These are phyloP conservation scores for Ochetophila trinervis DNA, from an alignment of 306 rosid genomes.

Conservation along the genomic window DNA sequence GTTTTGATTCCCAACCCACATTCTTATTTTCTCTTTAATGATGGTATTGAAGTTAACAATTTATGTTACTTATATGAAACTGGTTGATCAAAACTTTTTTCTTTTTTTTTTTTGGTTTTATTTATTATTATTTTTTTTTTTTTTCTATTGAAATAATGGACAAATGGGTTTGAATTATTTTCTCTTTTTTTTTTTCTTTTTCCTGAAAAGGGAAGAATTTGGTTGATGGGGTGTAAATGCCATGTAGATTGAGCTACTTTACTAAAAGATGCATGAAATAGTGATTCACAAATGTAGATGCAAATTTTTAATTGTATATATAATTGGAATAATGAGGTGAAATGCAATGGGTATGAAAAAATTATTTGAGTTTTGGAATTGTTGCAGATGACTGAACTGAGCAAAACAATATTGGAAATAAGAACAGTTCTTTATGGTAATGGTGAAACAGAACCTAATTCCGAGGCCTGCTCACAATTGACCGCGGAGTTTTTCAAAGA, in stretches of 20 bases:
- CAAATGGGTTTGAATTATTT: no score
- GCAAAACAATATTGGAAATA: slow-evolving; percentile 43
- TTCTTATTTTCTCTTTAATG: neutral
- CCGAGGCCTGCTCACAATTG: slow-evolving; percentile 57
- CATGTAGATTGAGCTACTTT: no score
- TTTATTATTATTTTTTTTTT: no score
- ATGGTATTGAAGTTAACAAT: neutral
- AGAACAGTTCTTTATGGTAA: slow-evolving; percentile 54
- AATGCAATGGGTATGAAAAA: neutral
- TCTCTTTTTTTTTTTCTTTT: no score
- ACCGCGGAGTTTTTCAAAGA: slow-evolving; percentile 62
- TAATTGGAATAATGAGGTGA: neutral
- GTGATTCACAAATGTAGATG: no score
- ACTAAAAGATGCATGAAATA: no score
- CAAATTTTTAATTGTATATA: no score
- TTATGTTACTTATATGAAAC: neutral
- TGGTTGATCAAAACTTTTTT: neutral
- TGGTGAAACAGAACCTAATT: slow-evolving; percentile 51
- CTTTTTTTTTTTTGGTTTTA: neutral
- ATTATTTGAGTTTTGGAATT: neutral
- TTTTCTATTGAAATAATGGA: no score
- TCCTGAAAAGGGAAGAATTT: no score
- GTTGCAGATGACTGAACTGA: slow-evolving; percentile 41
- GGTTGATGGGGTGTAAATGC: no score
- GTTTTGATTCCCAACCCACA: slow-evolving; percentile 8